Base-by-base conservation (phyloP, 805 yeast species). In the Ogataea siamensis region DNA sequence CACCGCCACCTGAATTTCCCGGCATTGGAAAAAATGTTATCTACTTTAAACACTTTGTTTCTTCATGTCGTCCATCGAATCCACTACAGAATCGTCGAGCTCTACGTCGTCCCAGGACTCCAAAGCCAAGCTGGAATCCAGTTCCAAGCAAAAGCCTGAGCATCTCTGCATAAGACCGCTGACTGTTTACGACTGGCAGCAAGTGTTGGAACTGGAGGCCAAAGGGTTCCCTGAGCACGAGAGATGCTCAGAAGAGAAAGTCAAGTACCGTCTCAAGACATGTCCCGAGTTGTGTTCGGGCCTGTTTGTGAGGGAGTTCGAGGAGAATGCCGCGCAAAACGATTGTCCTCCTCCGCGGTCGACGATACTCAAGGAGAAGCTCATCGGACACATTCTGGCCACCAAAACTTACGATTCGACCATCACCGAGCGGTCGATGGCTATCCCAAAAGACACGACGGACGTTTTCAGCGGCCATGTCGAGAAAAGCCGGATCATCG, bases 201-300 rank as follows among this genome's bases (percentile, higher is more conserved):
- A 77, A 53, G 79, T 81, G 22, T 53, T 65, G 12, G 73, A 57
- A 10, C 69, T 89, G 28, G 98, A 91, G 59, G 58, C 60, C 5
- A 58, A 62, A 32, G 87, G 94, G 5, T 87, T 89, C 62, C 78
- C 84, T 2, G 78, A 75, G 23, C 56, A 62, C 10, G 95, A 87
- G 64, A 71, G 94, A 41, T 81, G 86, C 29, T 58, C 85, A 9
- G 55, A 54, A n/a, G 87, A 79, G 34, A 80, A 74, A 47, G 61
- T 78, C 38, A 66, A 64, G 47, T 91, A 86, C 66, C 73, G 97
- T 51, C 69, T 91, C 46, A 71, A 72, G 1, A 78, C 68, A 4
- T 89, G 97, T 58, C 98, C 98, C 7, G 99, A 91, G 60, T 73
- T 91, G 40, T 79, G 93, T 48, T 78, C 89, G 5, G 98, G 98